These are phyloP conservation scores for Stachybotrys chartarum DNA, from an alignment of 2,329 filamentous ascomycete species.

Conservation along the genomic window DNA sequence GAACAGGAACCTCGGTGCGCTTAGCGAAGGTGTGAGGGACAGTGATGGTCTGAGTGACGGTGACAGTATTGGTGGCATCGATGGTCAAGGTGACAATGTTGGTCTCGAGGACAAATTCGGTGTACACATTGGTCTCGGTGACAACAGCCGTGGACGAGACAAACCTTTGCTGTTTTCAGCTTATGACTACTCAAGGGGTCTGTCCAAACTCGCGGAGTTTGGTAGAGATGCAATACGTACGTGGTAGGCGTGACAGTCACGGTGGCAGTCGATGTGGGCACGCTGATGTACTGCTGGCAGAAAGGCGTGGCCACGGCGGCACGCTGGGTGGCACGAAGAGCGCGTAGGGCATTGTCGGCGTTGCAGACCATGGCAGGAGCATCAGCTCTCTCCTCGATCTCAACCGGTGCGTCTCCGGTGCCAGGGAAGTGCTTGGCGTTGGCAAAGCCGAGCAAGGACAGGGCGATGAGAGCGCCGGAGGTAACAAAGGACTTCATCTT, in stretches of 20 bases:
- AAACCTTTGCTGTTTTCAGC: not conserved
- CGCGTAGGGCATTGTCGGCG: not conserved
- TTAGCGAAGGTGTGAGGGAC: not conserved
- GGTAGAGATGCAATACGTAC: not conserved
- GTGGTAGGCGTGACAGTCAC: not conserved
- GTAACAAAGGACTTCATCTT: too few species aligned
- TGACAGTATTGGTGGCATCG: not conserved
- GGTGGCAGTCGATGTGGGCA: not conserved
- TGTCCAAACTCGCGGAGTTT: not conserved
- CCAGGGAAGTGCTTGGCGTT: too few species aligned
- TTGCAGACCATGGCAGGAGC: not conserved
- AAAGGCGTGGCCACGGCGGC: not conserved
- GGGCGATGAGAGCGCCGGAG: too few species aligned
- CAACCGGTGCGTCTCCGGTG: too few species aligned
- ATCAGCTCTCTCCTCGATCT: too few species aligned
- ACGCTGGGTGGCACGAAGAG: not conserved
- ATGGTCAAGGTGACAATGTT: not conserved
- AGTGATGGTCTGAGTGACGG: not conserved
- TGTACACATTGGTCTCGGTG: not conserved
- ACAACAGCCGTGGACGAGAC: not conserved
- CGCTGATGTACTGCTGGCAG: not conserved
- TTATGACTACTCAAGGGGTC: too few species aligned
- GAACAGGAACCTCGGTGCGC: not conserved
- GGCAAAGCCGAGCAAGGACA: too few species aligned
- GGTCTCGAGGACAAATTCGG: not conserved